phyloP scores from a whole-genome alignment of 352 stramenopile genomes.

The Phytophthora cactorum region DNA sequence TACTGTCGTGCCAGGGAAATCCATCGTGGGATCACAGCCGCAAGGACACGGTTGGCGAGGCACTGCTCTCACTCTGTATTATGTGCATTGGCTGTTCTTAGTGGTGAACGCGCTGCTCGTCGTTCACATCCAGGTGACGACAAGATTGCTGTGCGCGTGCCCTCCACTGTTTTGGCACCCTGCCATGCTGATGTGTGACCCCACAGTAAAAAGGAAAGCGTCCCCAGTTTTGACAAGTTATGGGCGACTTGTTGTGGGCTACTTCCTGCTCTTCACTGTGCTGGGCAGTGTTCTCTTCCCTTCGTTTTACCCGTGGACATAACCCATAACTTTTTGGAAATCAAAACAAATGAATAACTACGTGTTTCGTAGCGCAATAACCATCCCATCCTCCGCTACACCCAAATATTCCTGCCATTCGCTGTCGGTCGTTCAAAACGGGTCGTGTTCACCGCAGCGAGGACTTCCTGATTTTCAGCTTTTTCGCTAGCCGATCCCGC shows the following conservation, averaged over 20 bases:
- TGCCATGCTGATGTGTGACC: slow-evolving; percentile 34
- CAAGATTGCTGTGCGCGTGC: slow-evolving; percentile 76
- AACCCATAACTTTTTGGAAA: slow-evolving; percentile 5
- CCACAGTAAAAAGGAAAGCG: slow-evolving; percentile 14
- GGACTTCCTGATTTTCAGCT: slow-evolving; percentile 78
- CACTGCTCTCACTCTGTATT: slow-evolving; percentile 54
- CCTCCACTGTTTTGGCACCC: slow-evolving; percentile 85
- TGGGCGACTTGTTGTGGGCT: slow-evolving; percentile 52
- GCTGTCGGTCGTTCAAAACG: slow-evolving; percentile 5
- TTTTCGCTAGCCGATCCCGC: slow-evolving; percentile 79
- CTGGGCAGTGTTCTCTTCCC: slow-evolving; percentile 74
- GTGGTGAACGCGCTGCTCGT: slow-evolving; percentile 77
- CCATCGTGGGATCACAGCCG: not conserved
- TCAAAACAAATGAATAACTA: slow-evolving; percentile 28
- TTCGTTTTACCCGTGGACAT: slow-evolving; percentile 89
- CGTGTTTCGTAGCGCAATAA: slow-evolving; percentile 33
- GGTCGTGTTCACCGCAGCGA: slow-evolving; percentile 35
- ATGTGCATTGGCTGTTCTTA: slow-evolving; percentile 78
- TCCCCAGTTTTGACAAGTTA: slow-evolving; percentile 17
- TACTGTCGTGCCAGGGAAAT: slow-evolving; percentile 21
- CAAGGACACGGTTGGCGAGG: slow-evolving; percentile 20
- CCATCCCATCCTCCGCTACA: slow-evolving; percentile 18
- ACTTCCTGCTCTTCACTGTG: slow-evolving; percentile 78
- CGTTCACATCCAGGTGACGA: slow-evolving; percentile 89
- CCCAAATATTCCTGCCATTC: slow-evolving; percentile 2